These are phyloP conservation scores for Xylaria venustula DNA, from an alignment of 495 filamentous ascomycete species.

Conservation along the genomic window DNA sequence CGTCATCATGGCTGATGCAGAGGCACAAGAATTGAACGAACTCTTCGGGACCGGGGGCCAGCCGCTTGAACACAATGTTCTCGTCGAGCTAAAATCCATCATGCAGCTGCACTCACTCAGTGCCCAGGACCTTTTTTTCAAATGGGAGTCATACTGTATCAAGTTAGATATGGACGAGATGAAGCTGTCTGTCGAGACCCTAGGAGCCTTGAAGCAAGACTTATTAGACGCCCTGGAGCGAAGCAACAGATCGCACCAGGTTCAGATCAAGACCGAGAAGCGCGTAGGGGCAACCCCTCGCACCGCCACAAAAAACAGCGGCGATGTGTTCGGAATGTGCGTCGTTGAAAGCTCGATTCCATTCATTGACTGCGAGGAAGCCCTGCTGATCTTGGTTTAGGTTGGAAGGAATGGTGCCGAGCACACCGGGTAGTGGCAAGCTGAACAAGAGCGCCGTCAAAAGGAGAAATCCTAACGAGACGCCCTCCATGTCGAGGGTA, in stretches of 20 bases:
- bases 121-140: conserved; percentile 84
- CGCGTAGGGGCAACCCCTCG: conserved; percentile 65
- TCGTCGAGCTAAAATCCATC: conserved; percentile 78
- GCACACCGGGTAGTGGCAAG: conserved; percentile 57
- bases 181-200: conserved; percentile 64
- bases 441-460: conserved; percentile 56
- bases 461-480: conserved; percentile 53
- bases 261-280: conserved; percentile 57
- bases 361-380: neutral
- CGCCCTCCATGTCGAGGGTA: conserved; percentile 43
- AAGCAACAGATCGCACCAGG: conserved; percentile 50
- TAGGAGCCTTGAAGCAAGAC: conserved; percentile 78
- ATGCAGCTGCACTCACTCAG: conserved; percentile 74
- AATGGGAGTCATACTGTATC: conserved; percentile 96
- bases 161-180: conserved; percentile 79
- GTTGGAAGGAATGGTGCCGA: conserved; percentile 75
- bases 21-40: conserved; percentile 61
- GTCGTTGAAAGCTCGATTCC: conserved; percentile 19
- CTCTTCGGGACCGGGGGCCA: conserved; percentile 58
- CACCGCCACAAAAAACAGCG: conserved; percentile 44
- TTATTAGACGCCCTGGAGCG: conserved; percentile 81
- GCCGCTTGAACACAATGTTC: conserved; percentile 65
- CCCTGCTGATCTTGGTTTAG: conserved; percentile 38
- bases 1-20: conserved; percentile 51
- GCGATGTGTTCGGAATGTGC: conserved; percentile 84